phyloP scores from a whole-genome alignment of 73 alveolate species.

The Blepharisma japonicum region DNA sequence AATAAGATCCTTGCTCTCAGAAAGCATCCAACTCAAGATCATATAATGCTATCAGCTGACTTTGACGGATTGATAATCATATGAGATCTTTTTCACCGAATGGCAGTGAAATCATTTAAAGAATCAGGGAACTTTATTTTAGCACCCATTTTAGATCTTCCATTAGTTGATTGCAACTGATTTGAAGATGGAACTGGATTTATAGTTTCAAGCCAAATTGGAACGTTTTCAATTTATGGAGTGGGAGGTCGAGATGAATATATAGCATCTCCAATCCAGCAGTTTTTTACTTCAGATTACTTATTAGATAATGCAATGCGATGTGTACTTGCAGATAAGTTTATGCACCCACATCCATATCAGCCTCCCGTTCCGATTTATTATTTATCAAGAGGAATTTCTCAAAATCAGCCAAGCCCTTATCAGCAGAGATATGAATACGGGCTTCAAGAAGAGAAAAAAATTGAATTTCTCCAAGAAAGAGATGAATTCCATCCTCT shows the following conservation, averaged over 20 bases:
- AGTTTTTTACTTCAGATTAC: conserved; percentile 13
- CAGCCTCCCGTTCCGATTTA: conserved; percentile 13
- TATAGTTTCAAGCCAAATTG: not conserved
- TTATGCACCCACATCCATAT: not conserved
- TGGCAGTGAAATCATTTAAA: not conserved
- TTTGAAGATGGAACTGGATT: not conserved
- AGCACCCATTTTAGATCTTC: not conserved
- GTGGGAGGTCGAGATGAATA: not conserved
- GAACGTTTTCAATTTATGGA: not conserved
- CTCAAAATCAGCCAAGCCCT: not conserved
- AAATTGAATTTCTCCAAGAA: too few relatives aligned
- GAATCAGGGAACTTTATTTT: conserved; percentile 4
- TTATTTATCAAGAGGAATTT: conserved; percentile 10
- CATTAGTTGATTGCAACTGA: not conserved
- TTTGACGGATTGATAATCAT: not conserved
- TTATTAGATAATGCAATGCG: not conserved
- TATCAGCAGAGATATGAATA: not conserved
- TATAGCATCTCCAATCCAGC: conserved; percentile 9
- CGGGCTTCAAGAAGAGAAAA: too few relatives aligned
- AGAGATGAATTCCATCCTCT: too few relatives aligned
- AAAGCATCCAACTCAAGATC: not conserved
- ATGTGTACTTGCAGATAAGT: not conserved
- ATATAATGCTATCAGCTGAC: not conserved
- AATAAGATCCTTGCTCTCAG: too few relatives aligned
- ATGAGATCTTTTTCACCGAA: not conserved